Evolutionary conservation across 306 rosid species (phyloP).

Genomic region (Quercus glauca): DNA sequence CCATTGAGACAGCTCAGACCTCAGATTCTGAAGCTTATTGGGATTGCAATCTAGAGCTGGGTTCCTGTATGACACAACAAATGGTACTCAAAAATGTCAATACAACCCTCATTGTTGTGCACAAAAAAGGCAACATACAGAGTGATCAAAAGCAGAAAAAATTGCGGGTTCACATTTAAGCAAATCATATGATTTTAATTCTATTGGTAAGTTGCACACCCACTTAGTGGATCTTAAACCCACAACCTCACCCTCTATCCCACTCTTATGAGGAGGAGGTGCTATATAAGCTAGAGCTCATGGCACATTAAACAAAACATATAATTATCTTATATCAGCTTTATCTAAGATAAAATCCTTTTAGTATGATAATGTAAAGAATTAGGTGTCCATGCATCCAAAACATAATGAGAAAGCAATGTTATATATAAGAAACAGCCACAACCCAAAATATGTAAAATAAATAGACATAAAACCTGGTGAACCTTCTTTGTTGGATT

Average conservation of each 20-base stretch:
- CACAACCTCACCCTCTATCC: not conserved
- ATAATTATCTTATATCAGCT: too few relatives aligned
- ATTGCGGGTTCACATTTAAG: constrained; percentile 1
- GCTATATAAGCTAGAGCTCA: not conserved
- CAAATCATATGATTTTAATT: not conserved
- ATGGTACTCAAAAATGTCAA: not conserved
- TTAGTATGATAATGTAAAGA: too few relatives aligned
- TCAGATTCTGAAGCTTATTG: constrained; percentile 39
- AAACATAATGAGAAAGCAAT: too few relatives aligned
- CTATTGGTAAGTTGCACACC: not conserved
- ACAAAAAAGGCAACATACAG: not conserved
- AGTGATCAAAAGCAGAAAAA: not conserved
- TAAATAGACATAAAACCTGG: too few relatives aligned
- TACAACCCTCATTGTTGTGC: not conserved
- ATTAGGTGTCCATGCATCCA: too few relatives aligned
- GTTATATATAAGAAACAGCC: too few relatives aligned
- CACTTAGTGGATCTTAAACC: not conserved
- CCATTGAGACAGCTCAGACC: constrained; percentile 40
- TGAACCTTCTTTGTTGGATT: too few relatives aligned
- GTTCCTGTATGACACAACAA: constrained; percentile 33
- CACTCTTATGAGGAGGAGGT: not conserved
- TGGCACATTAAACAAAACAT: not conserved
- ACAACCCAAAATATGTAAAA: too few relatives aligned
- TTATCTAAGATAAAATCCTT: too few relatives aligned
- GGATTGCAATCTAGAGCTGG: constrained; percentile 37